Evolutionary conservation across 352 stramenopile genomes (phyloP), one percentile per base, ranked within the genome.

Genomic region (Thalassiosira exigua): DNA sequence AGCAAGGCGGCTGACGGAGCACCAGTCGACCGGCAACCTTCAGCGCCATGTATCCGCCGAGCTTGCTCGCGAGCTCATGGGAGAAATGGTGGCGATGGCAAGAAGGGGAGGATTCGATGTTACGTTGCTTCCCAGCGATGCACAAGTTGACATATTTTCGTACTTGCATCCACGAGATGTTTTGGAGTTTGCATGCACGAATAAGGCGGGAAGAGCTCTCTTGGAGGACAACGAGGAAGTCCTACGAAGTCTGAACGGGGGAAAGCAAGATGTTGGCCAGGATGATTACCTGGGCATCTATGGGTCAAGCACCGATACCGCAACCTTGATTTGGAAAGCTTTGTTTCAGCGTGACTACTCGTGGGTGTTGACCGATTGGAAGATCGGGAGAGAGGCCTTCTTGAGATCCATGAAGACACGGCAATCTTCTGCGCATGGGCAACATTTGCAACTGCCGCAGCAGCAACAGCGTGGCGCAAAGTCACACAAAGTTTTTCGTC

Each of bases 291-390:
- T 1, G n/a, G 21, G 33, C 46, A 48, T 50, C 4, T 53, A 17
- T 58, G 3, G 17, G 5, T 64, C 27, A 17, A 59, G 69, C 60
- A 27, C 26, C 19, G 58, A 79, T 54, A 70, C 62, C 19, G 54
- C 75, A 9, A 7, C 71, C 2, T 48, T 84, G 19, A 84, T 88
- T 71, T 88, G 81, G 81, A 84, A 85, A 54, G 22, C 46, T 19
- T 58, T 88, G 5, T 88, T 83, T 66, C 54, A 69, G 33, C 46
- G 81, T 41, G 81, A 88, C 69, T 88, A 77, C 74, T 69, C 65
- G 12, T 79, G 74, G 61, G 57, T 85, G 9, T 71, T 88, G 30
- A 61, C 54, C 26, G 60, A 79, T 46, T 88, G 81, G 81, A 29
- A 83, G 21, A 76, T 85, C 69, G 67, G 75, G 41, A 59, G 52